Evolutionary conservation across 108 stramenopile genomes (phyloP), one percentile per base, ranked within the genome.

Genomic region (Aureococcus anophagefferens): DNA sequence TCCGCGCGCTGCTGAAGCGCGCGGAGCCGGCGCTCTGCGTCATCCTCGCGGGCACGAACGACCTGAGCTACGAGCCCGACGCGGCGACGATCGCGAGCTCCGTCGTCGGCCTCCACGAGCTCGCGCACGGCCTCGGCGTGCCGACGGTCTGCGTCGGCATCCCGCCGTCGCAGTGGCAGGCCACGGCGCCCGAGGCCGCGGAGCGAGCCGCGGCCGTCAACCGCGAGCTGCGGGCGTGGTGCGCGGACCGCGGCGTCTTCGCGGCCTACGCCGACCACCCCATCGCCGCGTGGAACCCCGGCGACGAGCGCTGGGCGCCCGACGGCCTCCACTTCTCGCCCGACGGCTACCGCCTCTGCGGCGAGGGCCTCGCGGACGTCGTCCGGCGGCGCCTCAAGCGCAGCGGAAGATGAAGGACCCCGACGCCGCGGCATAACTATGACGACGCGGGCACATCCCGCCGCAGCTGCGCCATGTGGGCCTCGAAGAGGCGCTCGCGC

Each of bases 291-390:
- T 44, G 68, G 46, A 73, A 45, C 32, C 80, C 70, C 65, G 74
- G 65, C 28, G 66, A 74, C 30, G 29, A 33, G 29, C 69, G 72
- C 51, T 88, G 85, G 83, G 45, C 69, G 63, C 40, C 68, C 9
- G 89, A 90, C 79, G 86, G 86, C 59, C 62, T 88, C 35, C 90
- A 89, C 72, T 84, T 90, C 62, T 80, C 85, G 11, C 77, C 80
- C 33, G 46, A 78, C 40, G 87, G 89, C 36, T 88, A 88, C 74
- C 35, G 87, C 66, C 67, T 59, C 21, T 33, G 88, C 31, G 89
- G 87, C 5, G 76, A 73, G 70, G 69, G 65, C 32, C 68, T 89
- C 69, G 89, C 84, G 25, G 72, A 84, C 29, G 68, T 67, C 62
- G 85, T 89, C 32, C 51, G 51, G 30, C 44, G 80, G 32, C 72